Conservation (phyloP, 768 basidiomycete species). For the Lactarius pseudohatsudake region DNA sequence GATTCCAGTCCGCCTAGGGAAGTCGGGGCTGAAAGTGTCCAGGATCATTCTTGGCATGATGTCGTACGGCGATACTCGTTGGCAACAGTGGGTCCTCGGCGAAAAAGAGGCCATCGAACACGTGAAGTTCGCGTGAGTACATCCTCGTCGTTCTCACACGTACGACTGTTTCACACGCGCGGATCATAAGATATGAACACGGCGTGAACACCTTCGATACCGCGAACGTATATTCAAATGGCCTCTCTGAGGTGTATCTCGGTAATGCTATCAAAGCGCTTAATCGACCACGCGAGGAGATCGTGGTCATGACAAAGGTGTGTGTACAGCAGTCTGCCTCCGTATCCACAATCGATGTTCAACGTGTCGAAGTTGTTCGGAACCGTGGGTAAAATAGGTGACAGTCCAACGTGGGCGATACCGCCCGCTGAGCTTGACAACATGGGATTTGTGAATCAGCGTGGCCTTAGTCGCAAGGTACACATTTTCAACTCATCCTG, state of each 20-base stretch:
- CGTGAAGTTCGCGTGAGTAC: slow-evolving; percentile 32
- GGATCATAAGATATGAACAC: slow-evolving; percentile 44
- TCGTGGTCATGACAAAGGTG: slow-evolving; percentile 48
- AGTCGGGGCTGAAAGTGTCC: slow-evolving; percentile 62
- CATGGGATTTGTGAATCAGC: slow-evolving; percentile 40
- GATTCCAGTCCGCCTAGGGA: slow-evolving; percentile 38
- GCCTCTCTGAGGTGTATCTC: slow-evolving; percentile 37
- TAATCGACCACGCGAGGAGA: slow-evolving; percentile 40
- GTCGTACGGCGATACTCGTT: slow-evolving; percentile 48
- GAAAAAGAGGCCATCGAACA: slow-evolving; percentile 33
- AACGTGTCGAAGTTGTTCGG: neutral
- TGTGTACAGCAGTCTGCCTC: neutral
- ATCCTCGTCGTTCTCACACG: slow-evolving; percentile 13
- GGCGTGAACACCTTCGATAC: slow-evolving; percentile 66
- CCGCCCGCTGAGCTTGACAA: slow-evolving; percentile 27
- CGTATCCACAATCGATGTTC: neutral
- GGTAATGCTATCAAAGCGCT: slow-evolving; percentile 45
- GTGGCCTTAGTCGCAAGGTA: slow-evolving; percentile 41
- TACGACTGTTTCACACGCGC: slow-evolving; percentile 12
- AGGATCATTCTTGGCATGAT: slow-evolving; percentile 64
- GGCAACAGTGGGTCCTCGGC: slow-evolving; percentile 37
- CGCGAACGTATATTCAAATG: slow-evolving; percentile 42
- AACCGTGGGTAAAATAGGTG: slow-evolving; percentile 8
- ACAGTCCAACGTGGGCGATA: neutral
- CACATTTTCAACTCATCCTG: neutral